Base-by-base conservation (phyloP, 345 rosid species). In the Pugionium dolabratum region DNA sequence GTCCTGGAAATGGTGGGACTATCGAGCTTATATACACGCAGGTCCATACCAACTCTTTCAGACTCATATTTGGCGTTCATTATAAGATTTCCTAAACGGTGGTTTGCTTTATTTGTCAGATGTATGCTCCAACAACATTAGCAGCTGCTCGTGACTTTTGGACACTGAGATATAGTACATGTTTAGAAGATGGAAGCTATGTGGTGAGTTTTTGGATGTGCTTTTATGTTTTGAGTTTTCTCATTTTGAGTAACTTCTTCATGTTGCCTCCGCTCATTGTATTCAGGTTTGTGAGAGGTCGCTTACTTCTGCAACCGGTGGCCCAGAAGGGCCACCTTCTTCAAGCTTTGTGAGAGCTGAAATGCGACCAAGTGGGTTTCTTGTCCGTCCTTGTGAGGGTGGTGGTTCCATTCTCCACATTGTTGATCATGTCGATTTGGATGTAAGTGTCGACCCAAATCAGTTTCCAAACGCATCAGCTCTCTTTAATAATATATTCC, bases 71-170 rank as follows among this genome's bases (percentile, higher is more conserved):
- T 30, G 25, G 34, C 31, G 4, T 28, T 48, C 5, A 9, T 55
- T 53, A 3, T 31, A 51, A 7, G 1, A 8, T 47, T 28, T 48
- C n/a, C 39, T n/a, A 6, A 39, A 25, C 10, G 5, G 29, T 62
- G 37, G n/a, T 75, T 62, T 3, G 34, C 10, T 33, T 44, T 34
- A 55, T 52, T 10, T 40, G 5, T 66, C 84, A 93, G 96, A 90
- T 87, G 62, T 93, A 86, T 75, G 96, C 97, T 29, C 96, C 91
- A 0, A 93, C 98, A 27, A 90, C 96, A 31, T 63, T 93, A 73
- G 96, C 98, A 28, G 88, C 89, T 37, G 98, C 96, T 46, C 91
- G 98, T 11, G 97, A 93, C 81, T 93, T 88, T 63, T 93, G 98
- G 98, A 85, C 89, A 0, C 78, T 93, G 60, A 82, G 98, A 84